These are phyloP conservation scores for Blastocystis sp. DNA, from an alignment of 352 stramenopile genomes.

Conservation along the genomic window DNA sequence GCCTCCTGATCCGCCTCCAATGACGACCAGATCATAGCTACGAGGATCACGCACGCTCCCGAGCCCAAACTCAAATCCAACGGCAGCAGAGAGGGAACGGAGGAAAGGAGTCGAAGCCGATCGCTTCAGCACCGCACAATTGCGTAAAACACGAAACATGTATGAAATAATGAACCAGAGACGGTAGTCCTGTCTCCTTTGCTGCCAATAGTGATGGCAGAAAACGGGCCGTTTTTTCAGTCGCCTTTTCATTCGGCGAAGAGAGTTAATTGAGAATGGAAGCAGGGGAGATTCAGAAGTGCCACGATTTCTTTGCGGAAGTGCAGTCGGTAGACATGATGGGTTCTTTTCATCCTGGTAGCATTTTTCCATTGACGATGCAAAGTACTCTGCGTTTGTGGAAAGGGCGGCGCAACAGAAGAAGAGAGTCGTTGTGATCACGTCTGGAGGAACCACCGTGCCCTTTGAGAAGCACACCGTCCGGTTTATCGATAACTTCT, in stretches of 20 bases:
- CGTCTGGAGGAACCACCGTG: conserved; percentile 88
- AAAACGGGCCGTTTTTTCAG: not conserved
- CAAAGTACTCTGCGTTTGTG: conserved; percentile 70
- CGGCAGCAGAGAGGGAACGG: not conserved
- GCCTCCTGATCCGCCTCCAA: conserved; percentile 72
- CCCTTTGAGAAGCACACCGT: conserved; percentile 89
- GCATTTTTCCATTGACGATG: not conserved
- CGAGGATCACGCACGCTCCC: not conserved
- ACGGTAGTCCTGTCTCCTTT: not conserved
- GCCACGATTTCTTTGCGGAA: conserved; percentile 43
- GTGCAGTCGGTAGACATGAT: not conserved
- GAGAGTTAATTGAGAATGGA: not conserved
- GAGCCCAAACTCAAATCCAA: conserved; percentile 12
- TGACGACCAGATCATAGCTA: conserved; percentile 71
- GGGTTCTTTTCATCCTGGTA: not conserved
- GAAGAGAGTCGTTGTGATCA: conserved; percentile 83
- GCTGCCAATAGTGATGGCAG: not conserved
- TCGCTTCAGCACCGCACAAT: not conserved
- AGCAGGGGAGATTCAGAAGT: not conserved
- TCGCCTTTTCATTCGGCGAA: not conserved
- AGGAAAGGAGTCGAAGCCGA: not conserved
- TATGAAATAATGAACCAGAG: not conserved
- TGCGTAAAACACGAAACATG: conserved; percentile 2
- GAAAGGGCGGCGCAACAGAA: not conserved
- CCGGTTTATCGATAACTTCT: conserved; percentile 95